These are phyloP conservation scores for Barbatosphaeria neglecta DNA, from an alignment of 495 filamentous ascomycete genomes.

Conservation along the genomic window DNA sequence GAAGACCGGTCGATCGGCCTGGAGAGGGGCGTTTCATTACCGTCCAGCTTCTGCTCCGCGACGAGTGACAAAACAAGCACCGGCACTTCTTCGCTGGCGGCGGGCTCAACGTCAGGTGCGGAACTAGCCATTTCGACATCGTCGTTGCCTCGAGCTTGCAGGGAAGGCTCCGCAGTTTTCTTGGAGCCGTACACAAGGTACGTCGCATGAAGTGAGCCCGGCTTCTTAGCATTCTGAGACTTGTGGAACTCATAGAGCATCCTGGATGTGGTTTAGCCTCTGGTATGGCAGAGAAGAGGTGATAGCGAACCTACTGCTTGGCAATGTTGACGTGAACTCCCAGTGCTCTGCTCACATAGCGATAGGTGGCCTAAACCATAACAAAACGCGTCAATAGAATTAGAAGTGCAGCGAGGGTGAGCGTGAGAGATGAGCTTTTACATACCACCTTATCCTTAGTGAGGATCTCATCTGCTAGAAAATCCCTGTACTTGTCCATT, in stretches of 20 bases:
- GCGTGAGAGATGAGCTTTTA: conserved; percentile 4
- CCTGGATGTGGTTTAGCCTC: conserved; percentile 30
- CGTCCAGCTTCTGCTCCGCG: conserved; percentile 68
- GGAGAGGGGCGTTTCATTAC: conserved; percentile 24
- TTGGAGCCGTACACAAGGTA: conserved; percentile 67
- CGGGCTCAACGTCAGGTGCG: conserved; percentile 41
- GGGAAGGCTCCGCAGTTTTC: conserved; percentile 7
- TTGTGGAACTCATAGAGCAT: conserved; percentile 86
- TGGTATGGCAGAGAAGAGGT: not conserved
- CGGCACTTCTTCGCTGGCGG: conserved; percentile 26
- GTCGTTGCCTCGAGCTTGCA: conserved; percentile 38
- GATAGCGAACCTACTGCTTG: conserved; percentile 14
- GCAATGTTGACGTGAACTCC: conserved; percentile 64
- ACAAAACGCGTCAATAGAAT: conserved; percentile 1
- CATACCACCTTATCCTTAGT: conserved; percentile 65
- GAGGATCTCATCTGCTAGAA: conserved; percentile 63
- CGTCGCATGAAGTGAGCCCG: conserved; percentile 68
- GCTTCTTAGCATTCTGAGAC: conserved; percentile 64
- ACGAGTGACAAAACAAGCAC: conserved; percentile 56
- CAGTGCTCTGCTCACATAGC: conserved; percentile 63
- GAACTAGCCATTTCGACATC: conserved; percentile 68
- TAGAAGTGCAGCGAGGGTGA: not conserved
- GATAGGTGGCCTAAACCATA: conserved; percentile 63
- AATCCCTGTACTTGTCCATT: conserved; percentile 54
- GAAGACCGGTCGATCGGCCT: not conserved